These are phyloP conservation scores for Cercospora zeina DNA, from an alignment of 2,329 filamentous ascomycete genomes.

Conservation along the genomic window DNA sequence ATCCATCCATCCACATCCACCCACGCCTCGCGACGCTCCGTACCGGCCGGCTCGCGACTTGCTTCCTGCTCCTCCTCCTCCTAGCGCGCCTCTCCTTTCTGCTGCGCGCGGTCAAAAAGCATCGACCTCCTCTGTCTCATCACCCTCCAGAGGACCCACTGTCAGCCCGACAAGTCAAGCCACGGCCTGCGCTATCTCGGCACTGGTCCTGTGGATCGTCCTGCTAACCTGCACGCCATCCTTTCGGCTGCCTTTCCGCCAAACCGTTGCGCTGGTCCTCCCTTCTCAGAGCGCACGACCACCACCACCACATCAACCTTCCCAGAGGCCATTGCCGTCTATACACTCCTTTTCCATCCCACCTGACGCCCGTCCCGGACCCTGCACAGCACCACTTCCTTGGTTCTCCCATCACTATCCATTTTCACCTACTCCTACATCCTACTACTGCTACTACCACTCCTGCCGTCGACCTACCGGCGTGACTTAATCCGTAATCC, in stretches of 20 bases:
- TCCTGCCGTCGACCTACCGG: constrained; percentile 25
- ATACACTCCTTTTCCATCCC: constrained; percentile 39
- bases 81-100: constrained; percentile 27
- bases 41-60: constrained; percentile 23
- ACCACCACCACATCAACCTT: constrained; percentile 33
- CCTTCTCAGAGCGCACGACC: constrained; percentile 30
- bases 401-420: constrained; percentile 30
- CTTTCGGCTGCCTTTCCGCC: constrained; percentile 35
- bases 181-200: constrained; percentile 37
- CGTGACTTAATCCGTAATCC: constrained; percentile 35
- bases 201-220: constrained; percentile 38
- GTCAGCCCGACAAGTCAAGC: constrained; percentile 33
- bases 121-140: constrained; percentile 36
- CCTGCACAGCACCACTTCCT: constrained; percentile 32
- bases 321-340: constrained; percentile 33
- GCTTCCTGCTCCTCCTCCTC: constrained; percentile 12
- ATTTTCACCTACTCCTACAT: constrained; percentile 22
- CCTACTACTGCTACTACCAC: background rate
- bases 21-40: constrained; percentile 24
- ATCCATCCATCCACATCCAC: constrained; percentile 9
- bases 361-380: constrained; percentile 39
- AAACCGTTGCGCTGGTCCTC: constrained; percentile 37
- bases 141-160: constrained; percentile 35
- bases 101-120: constrained; percentile 21
- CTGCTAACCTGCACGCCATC: constrained; percentile 36